Evolutionary conservation across 495 filamentous ascomycete species (phyloP), one percentile per base, ranked within the genome.

Genomic region (Penicillium paradoxum): DNA sequence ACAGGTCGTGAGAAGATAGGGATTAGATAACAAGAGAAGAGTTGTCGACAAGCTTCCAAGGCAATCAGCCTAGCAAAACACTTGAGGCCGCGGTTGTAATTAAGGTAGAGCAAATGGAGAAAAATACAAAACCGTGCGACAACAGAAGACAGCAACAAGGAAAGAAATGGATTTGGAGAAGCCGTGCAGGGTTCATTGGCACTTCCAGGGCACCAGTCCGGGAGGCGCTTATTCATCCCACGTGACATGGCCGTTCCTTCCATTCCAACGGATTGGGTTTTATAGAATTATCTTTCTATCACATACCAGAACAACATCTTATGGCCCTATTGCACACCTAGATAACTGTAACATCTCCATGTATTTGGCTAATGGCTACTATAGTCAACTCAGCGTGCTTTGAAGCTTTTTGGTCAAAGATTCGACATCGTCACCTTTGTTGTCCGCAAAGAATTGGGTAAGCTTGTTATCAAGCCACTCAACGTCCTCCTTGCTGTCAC

Each of bases 391-490:
- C 22, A 60, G 48, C 10, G 29, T 34, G 10, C 13, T 44, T 27
- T 49, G n/a, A 9, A 60, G 6, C 45, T 54, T 59, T 42, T 57
- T 32, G 1, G 50, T 34, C 2, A 59, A 24, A 14, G 19, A 29
- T 27, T 34, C 10, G 10, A 59, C 43, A 2, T 18, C 29, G 39
- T 51, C 43, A 13, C 55, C 30, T 45, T 42, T 8, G 17, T 64
- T 59, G n/a, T 57, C 60, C 6, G 55, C 56, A 52, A 85, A 81
- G 51, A 83, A 78, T 4, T 62, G 54, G 4, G 59, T 63, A 51
- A 89, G 57, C 57, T 79, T 79, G 22, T 79, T 70, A 63, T 88
- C 82, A 45, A 88, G 70, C 82, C 84, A 88, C 52, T 77, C 75
- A 4, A 86, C 70, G 69, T 89, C 85, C 29, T 84, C 79, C 37